phyloP scores from a whole-genome alignment of 1,284 basidiomycete genomes.

The Naganishia sp. region DNA sequence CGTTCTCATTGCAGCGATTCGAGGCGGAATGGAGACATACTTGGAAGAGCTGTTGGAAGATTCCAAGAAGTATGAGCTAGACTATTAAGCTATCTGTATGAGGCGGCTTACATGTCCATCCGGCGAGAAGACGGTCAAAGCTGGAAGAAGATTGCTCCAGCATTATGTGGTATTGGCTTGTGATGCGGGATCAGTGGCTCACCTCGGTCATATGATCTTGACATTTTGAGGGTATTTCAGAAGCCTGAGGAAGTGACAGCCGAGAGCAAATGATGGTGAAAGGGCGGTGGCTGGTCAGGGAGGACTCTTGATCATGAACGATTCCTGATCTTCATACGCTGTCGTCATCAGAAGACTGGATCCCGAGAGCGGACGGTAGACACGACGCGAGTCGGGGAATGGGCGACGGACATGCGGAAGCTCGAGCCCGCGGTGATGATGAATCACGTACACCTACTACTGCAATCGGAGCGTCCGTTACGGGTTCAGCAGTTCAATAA shows the following conservation, averaged over 20 bases:
- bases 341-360: slow-evolving; percentile 25
- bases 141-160: slow-evolving; percentile 34
- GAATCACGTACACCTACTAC: not conserved
- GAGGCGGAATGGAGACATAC: slow-evolving; percentile 26
- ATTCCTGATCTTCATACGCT: not conserved
- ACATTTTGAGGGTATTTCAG: slow-evolving; percentile 41
- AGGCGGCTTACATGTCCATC: slow-evolving; percentile 70
- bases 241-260: not conserved
- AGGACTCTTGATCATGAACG: not conserved
- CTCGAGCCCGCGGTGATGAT: slow-evolving; percentile 7
- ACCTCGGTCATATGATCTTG: slow-evolving; percentile 56
- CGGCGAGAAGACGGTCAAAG: slow-evolving; percentile 88
- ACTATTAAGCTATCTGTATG: not conserved
- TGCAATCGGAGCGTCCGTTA: not conserved
- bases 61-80: slow-evolving; percentile 13
- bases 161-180: not conserved
- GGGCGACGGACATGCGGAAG: not conserved
- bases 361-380: not conserved
- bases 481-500: too few relatives aligned
- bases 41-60: slow-evolving; percentile 50
- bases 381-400: slow-evolving; percentile 25
- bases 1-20: not conserved
- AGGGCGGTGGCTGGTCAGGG: not conserved
- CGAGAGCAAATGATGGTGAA: not conserved
- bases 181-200: slow-evolving; percentile 31